Conservation (phyloP, 495 filamentous ascomycete species). For the Penicillium bovifimosum region DNA sequence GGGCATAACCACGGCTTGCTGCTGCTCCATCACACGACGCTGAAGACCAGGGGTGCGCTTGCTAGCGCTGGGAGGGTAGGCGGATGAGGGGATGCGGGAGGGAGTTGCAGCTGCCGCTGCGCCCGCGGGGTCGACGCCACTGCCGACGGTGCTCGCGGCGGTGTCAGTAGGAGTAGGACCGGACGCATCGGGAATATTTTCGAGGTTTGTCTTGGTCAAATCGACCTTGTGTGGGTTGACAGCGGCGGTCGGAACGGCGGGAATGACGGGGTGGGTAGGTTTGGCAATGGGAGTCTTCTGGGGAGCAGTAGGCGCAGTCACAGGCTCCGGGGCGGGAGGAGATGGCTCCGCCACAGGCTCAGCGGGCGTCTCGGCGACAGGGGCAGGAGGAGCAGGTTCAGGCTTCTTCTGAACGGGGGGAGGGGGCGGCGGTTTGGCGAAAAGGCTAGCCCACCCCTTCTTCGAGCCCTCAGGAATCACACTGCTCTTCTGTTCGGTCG, state of each 20-base stretch:
- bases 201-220: conserved; percentile 85
- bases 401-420: conserved; percentile 37
- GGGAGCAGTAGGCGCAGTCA: conserved; percentile 22
- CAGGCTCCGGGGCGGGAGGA: conserved; percentile 22
- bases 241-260: conserved; percentile 47
- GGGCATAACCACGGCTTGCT: conserved; percentile 97
- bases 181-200: conserved; percentile 78
- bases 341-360: conserved; percentile 25
- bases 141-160: conserved; percentile 83
- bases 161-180: conserved; percentile 70
- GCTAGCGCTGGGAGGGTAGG: conserved; percentile 66
- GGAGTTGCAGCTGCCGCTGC: conserved; percentile 50
- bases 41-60: conserved; percentile 78
- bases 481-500: conserved; percentile 38
- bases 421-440: conserved; percentile 44
- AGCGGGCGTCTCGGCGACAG: conserved; percentile 27
- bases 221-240: conserved; percentile 71
- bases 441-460: conserved; percentile 62
- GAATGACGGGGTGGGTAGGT: conserved; percentile 22
- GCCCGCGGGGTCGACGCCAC: conserved; percentile 66
- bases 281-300: conserved; percentile 29
- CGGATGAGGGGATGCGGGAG: conserved; percentile 55
- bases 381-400: conserved; percentile 22
- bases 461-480: conserved; percentile 45
- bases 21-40: conserved; percentile 83